Evolutionary conservation across 2,329 filamentous ascomycete genomes (phyloP), one percentile per base, ranked within the genome.

Genomic region (Aspergillus sp.): DNA sequence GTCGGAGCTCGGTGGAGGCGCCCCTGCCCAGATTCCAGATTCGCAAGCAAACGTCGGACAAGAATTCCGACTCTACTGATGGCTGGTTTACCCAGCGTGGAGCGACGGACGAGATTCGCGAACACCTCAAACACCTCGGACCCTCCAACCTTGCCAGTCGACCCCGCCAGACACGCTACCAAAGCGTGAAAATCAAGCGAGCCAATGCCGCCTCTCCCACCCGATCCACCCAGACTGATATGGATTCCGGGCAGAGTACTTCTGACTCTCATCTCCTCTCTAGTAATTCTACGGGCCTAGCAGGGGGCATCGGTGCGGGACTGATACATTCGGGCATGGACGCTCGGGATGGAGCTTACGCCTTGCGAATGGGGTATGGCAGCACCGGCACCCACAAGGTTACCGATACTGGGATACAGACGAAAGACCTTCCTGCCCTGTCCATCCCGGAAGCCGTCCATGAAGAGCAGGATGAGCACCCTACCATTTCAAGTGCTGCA

Each of bases 311-410:
- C 52, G 80, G 81, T 2, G 79, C 80, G 55, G 80, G 80, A 14
- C 63, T 83, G 9, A 67, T 85, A 1, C 71, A 70, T 41, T 79
- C 82, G 30, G 82, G 79, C 9, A 73, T 76, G 24, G 80, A 82
- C 9, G 82, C 82, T 1, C 86, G 83, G 58, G 86, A 88, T 62
- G 87, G 84, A 33, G 82, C 84, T 2, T 82, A 85, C 59, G 84
- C 82, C 22, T 63, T 88, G 10, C 75, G 79, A 46, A 72, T 78
- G 52, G 79, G 75, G 38, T 84, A 85, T 61, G 82, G 82, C 24
- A 76, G 78, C 35, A 69, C 77, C 22, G 54, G 65, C 26, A 66
- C 54, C 42, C 53, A 60, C 13, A 63, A 58, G 24, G 42, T 52
- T 35, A 65, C 64, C 33, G 57, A 63, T 24, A 62, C 54, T 17